Base-by-base conservation (phyloP, 441 rosid species). In the Erysimum cheiri region DNA sequence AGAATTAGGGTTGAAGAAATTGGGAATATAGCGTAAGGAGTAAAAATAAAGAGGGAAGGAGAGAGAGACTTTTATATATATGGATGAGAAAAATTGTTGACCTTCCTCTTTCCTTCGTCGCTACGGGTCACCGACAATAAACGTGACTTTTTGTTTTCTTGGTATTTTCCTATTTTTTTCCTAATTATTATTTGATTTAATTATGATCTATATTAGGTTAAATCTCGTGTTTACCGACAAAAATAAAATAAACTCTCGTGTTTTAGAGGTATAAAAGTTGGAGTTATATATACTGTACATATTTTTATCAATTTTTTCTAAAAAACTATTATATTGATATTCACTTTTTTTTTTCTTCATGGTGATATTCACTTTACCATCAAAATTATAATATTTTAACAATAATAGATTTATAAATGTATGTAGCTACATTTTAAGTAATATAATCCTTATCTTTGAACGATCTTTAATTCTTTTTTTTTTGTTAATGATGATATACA, bases 111-210 rank as follows among this genome's bases (percentile, higher is more conserved):
- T 53, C 73, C 58, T 74, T 68, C 47, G 6, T 36, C 17, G 41
- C 65, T 69, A 63, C 70, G 79, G 26, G 26, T 69, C 79, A 75
- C 78, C 78, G 62, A 73, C 67, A 66, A 72, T 56, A 28, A 2
- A 2, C 41, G 6, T 63, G 1, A 33, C 33, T 37, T 33, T 33
- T 5, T 17, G n/a, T 14, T 50, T 24, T 9, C 5, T 48, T 46
- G 3, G 10, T 48, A 0, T 48, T 49, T 49, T 9, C 1, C 24
- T 22, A 1, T 5, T 55, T n/a, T 14, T 33, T 15, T 54, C 8
- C 5, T n/a, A 1, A 19, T 19, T 19, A 19, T 19, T 12, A 28
- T 52, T 13, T 13, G 9, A 50, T 33, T 56, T 54, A n/a, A 4
- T 9, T 29, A 53, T 53, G 58, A 29, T 53, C 11, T 52, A 13